Evolutionary conservation across 495 filamentous ascomycete species (phyloP).

Genomic region (Hypoxylon intermedium): DNA sequence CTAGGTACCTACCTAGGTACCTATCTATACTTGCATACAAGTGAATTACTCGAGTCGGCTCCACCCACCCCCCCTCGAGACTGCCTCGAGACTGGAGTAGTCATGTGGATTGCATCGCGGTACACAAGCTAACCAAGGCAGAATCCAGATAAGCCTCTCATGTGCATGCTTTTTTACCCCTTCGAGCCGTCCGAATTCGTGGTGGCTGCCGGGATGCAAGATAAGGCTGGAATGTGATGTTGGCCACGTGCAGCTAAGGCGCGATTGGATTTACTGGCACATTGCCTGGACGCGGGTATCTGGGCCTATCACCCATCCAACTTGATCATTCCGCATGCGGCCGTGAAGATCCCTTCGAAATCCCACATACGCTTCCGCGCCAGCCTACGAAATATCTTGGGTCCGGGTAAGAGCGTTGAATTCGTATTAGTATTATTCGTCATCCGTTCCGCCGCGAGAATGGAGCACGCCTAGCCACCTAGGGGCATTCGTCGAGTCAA

Average conservation of each 20-base stretch:
- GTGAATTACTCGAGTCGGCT: constrained; percentile 2
- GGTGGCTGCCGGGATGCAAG: constrained; percentile 34
- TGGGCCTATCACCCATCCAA: constrained; percentile 9
- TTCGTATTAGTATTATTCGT: background rate
- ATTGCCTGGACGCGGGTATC: constrained; percentile 10
- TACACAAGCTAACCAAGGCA: constrained; percentile 21
- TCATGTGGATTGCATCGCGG: constrained; percentile 39
- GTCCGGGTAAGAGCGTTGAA: constrained; percentile 8
- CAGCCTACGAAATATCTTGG: constrained; percentile 16
- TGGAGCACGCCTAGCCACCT: constrained; percentile 1
- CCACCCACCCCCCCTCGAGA: too few species aligned
- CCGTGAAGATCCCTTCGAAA: constrained; percentile 20
- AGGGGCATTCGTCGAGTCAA: background rate
- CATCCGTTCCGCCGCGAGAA: background rate
- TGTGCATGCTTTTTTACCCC: constrained; percentile 33
- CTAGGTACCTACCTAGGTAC: background rate
- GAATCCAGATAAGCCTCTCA: constrained; percentile 38
- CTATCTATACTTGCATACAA: too few species aligned
- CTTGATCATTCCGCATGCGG: constrained; percentile 34
- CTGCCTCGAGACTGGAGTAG: constrained; percentile 19
- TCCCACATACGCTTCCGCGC: constrained; percentile 18
- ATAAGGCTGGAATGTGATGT: constrained; percentile 46
- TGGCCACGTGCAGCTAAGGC: constrained; percentile 37
- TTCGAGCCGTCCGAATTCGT: constrained; percentile 39
- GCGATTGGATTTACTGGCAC: constrained; percentile 28